Evolutionary conservation across 1,284 basidiomycete species (phyloP).

Genomic region (Lignosus rhinocerotis): DNA sequence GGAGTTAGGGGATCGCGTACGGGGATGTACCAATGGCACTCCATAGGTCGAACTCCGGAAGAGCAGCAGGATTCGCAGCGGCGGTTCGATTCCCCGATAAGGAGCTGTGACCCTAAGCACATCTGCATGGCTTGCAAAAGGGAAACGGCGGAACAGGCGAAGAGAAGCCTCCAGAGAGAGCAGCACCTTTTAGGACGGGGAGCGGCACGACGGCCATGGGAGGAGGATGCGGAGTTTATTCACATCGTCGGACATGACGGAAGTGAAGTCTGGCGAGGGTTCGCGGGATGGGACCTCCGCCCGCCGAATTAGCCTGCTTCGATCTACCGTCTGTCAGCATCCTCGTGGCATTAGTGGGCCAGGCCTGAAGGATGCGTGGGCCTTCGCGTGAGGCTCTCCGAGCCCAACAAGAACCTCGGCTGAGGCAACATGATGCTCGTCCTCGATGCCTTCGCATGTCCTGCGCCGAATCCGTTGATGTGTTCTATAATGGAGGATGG

Average conservation of each 20-base stretch:
- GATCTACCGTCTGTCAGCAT: constrained; percentile 14
- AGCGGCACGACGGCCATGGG: constrained; percentile 3
- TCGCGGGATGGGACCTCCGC: constrained; percentile 15
- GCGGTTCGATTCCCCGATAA: constrained; percentile 12
- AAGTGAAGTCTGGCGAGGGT: constrained; percentile 12
- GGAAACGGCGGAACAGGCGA: background rate
- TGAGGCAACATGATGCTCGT: constrained; percentile 5
- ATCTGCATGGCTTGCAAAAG: background rate
- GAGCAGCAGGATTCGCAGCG: constrained; percentile 1
- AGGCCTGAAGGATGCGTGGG: constrained; percentile 14
- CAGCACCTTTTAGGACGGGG: constrained; percentile 17
- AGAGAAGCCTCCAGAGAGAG: background rate
- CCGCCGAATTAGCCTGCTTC: constrained; percentile 11
- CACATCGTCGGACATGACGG: constrained; percentile 11
- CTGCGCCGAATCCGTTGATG: background rate
- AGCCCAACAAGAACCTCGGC: constrained; percentile 8
- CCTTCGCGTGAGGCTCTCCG: constrained; percentile 5
- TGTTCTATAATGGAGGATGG: constrained; percentile 7
- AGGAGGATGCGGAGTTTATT: constrained; percentile 5
- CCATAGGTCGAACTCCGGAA: constrained; percentile 7
- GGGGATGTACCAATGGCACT: constrained; percentile 2
- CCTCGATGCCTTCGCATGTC: constrained; percentile 20
- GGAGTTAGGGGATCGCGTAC: constrained; percentile 18
- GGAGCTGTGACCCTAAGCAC: constrained; percentile 14
- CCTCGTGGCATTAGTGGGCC: constrained; percentile 14